These are phyloP conservation scores for Przewalskia tangutica DNA, from an alignment of 257 asterid species.

Conservation along the genomic window DNA sequence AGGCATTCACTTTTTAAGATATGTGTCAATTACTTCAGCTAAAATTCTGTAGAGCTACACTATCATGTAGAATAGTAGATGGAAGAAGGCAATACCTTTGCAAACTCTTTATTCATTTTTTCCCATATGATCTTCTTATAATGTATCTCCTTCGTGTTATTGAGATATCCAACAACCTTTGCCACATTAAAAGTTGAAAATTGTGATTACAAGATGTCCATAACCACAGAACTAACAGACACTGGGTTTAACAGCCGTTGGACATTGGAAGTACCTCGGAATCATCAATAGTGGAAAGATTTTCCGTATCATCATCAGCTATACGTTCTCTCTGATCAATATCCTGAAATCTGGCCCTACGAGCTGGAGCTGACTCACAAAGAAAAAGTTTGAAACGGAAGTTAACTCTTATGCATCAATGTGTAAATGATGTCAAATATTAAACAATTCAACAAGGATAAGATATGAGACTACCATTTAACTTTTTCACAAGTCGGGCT, in stretches of 20 bases:
- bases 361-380: constrained; percentile 30
- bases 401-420: neutral
- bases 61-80: neutral
- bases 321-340: constrained; percentile 6
- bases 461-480: neutral
- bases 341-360: constrained; percentile 11
- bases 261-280: constrained; percentile 29
- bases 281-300: constrained; percentile 46
- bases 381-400: neutral
- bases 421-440: neutral
- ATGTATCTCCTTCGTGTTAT: constrained; percentile 34
- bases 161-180: constrained; percentile 46
- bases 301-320: constrained; percentile 13
- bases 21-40: neutral
- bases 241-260: neutral
- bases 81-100: constrained; percentile 25
- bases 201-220: neutral
- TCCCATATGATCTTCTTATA: constrained; percentile 55
- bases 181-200: neutral
- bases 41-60: neutral
- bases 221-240: neutral
- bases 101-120: constrained; percentile 26
- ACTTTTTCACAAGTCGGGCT: neutral
- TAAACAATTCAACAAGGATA: neutral
- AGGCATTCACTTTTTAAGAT: neutral